Evolutionary conservation across 2,329 filamentous ascomycete species (phyloP).

Genomic region (Diaporthe nobilis): DNA sequence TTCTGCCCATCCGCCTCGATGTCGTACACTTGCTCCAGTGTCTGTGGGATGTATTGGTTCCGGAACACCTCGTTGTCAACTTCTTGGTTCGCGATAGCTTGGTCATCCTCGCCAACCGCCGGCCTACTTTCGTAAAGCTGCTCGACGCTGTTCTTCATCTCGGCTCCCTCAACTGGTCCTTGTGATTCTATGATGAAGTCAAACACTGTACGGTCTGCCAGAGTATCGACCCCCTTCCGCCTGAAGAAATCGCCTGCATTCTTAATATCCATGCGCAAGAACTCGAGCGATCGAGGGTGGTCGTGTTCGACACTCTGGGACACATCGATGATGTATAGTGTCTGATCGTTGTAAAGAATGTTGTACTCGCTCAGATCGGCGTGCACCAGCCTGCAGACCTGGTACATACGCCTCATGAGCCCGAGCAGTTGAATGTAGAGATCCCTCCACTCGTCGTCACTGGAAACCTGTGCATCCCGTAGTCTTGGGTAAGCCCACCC

Average conservation of each 20-base stretch:
- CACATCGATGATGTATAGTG: conserved; percentile 95
- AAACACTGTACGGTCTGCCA: conserved; percentile 86
- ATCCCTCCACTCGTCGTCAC: conserved; percentile 79
- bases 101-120: conserved; percentile 51
- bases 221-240: conserved; percentile 83
- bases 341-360: conserved; percentile 86
- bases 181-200: conserved; percentile 80
- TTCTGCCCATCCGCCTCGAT: conserved; percentile 90
- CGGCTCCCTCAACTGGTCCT: conserved; percentile 72
- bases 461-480: conserved; percentile 83
- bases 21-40: conserved; percentile 95
- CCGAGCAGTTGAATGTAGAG: conserved; percentile 88
- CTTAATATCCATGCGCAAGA: conserved; percentile 98
- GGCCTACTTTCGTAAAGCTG: conserved; percentile 73
- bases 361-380: conserved; percentile 99
- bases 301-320: conserved; percentile 98
- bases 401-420: conserved; percentile 94
- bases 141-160: conserved; percentile 74
- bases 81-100: conserved; percentile 70
- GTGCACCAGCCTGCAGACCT: conserved; percentile 91
- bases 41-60: conserved; percentile 97
- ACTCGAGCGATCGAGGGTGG: conserved; percentile 92
- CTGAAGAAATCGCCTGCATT: conserved; percentile 95
- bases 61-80: conserved; percentile 94
- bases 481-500: conserved; percentile 91